Base-by-base conservation (phyloP, 2,329 filamentous ascomycete genomes). In the Dactylellina parvicollis region DNA sequence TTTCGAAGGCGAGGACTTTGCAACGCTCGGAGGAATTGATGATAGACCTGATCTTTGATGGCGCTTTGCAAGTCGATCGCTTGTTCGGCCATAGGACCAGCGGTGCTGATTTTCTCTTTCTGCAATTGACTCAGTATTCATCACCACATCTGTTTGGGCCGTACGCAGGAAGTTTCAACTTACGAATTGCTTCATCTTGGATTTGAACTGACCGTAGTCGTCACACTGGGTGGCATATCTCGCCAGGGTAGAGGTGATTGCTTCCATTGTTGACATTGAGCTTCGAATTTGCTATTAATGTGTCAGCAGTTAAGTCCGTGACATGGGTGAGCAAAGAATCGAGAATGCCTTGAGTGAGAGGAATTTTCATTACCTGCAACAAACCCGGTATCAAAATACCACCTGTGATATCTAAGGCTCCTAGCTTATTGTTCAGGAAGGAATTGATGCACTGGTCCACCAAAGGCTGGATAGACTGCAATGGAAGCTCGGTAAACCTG, bases 361-460 rank as follows among this genome's bases (percentile, higher is more conserved):
- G 56, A 14, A 16, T 8, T 18, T 49, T n/a, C 40, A n/a, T 2
- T 66, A 61, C 69, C 47, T 73, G 60, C 24, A 47, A 42, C 2
- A 40, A 20, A 3, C 69, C 47, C 1, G 69, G 60, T 8, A 49
- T 54, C 18, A 73, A 46, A 2, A 73, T 5, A 1, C 69, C 60
- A 44, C 69, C 69, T n/a, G 69, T 60, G 14, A 73, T 52, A 40
- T n/a, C 30, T n/a, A 42, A 22, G 5, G 69, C 54, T 22, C 69
- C 69, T 12, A 40, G 20, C 22, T 59, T 73, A 38, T 73, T 60
- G 26, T 73, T 73, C 16, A 73, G 16, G 18, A 73, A 73, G 10
- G 22, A 28, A 10, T 55, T 44, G 30, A 73, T 46, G 34, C 54
- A 73, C 14, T 56, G 47, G 22, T 73, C 60, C 5, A 66, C 61